These are phyloP conservation scores for Cutaneotrichosporon sp. DNA, from an alignment of 1,284 basidiomycete species.

Conservation along the genomic window DNA sequence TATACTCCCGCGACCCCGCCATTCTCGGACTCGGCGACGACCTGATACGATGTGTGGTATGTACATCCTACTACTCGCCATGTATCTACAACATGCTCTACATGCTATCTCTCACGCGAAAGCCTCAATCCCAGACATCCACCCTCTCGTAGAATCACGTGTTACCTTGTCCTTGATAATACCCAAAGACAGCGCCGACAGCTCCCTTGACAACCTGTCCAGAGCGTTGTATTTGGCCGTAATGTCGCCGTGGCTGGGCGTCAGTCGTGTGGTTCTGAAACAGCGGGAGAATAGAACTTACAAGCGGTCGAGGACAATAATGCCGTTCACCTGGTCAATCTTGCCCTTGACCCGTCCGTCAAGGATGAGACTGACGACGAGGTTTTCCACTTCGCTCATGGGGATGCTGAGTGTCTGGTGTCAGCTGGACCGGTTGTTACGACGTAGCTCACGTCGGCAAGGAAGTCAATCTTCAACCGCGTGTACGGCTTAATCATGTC, in stretches of 20 bases:
- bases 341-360: slow-evolving; percentile 91
- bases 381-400: slow-evolving; percentile 80
- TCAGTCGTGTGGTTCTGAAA: background rate
- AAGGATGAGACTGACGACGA: slow-evolving; percentile 87
- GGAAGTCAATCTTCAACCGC: slow-evolving; percentile 80
- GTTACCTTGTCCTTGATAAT: slow-evolving; percentile 35
- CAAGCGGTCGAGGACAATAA: slow-evolving; percentile 83
- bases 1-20: too few species aligned
- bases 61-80: too few species aligned
- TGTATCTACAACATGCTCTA: slow-evolving; percentile 13
- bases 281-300: slow-evolving; percentile 47
- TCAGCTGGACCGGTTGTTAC: slow-evolving; percentile 1
- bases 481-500: slow-evolving; percentile 97
- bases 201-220: slow-evolving; percentile 70
- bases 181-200: slow-evolving; percentile 51
- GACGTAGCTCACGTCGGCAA: slow-evolving; percentile 73
- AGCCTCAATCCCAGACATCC: slow-evolving; percentile 17
- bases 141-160: slow-evolving; percentile 9
- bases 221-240: slow-evolving; percentile 77
- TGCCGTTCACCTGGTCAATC: slow-evolving; percentile 92
- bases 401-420: slow-evolving; percentile 85
- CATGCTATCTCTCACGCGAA: slow-evolving; percentile 13
- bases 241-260: slow-evolving; percentile 67
- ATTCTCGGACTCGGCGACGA: too few species aligned
- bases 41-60: too few species aligned